Percentiles rank a stretch among this genome's conserved stretches.
Conservation (phyloP, 139 green algal genomes). For the Diplosphaera chodatii region DNA sequence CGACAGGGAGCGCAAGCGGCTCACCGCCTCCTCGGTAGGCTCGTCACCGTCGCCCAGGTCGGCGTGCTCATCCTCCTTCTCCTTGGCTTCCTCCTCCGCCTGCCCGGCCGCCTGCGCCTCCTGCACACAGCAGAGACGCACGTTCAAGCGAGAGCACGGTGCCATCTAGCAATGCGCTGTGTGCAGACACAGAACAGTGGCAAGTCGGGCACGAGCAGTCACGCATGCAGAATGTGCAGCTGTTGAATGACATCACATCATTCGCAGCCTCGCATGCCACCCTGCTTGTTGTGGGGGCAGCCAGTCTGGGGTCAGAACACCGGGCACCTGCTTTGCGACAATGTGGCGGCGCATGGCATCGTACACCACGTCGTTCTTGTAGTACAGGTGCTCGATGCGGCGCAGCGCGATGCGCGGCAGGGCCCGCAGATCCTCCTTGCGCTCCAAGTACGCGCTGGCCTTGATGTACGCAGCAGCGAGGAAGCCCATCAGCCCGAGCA, state of each 20-base stretch:
- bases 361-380: constrained; percentile 86
- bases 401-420: constrained; percentile 65
- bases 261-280: too few species aligned
- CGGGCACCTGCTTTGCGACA: constrained; percentile 37
- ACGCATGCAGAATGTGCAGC: too few species aligned
- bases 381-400: constrained; percentile 96
- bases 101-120: constrained; percentile 7
- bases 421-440: constrained; percentile 14
- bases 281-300: too few species aligned
- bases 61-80: constrained; percentile 14
- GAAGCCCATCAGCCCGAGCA: too few species aligned
- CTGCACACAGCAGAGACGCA: too few species aligned
- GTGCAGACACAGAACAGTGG: too few species aligned
- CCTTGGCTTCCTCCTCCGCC: constrained; percentile 11
- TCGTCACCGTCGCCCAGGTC: constrained; percentile 45
- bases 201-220: too few species aligned
- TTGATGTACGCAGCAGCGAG: too few species aligned
- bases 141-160: too few species aligned
- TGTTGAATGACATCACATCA: too few species aligned
- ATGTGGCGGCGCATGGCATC: constrained; percentile 72
- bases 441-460: constrained; percentile 21
- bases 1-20: background rate
- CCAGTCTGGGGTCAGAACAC: too few species aligned
- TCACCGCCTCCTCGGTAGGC: constrained; percentile 12
- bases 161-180: too few species aligned